Conservation (phyloP, 352 stramenopile genomes). For the Pythium phragmitis region DNA sequence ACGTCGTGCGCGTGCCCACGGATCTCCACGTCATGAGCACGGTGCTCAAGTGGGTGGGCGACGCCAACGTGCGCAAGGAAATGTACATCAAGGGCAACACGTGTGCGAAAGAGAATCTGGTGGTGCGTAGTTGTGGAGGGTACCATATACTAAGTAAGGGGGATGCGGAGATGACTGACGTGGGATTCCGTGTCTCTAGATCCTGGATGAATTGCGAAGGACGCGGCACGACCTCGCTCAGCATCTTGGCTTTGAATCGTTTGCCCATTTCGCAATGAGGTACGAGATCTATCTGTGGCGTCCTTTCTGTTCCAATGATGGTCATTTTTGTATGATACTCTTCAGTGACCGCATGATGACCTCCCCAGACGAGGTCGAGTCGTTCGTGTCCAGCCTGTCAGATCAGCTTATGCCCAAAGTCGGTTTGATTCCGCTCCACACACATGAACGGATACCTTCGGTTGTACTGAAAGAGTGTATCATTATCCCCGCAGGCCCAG, state of each 20-base stretch:
- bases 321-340: neutral
- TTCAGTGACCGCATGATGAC: constrained; percentile 86
- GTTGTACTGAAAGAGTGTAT: neutral
- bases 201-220: constrained; percentile 86
- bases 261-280: constrained; percentile 90
- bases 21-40: constrained; percentile 90
- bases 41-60: constrained; percentile 89
- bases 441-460: neutral
- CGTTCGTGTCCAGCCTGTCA: constrained; percentile 65
- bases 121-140: constrained; percentile 25
- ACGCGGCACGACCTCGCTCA: constrained; percentile 88
- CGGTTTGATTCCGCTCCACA: neutral
- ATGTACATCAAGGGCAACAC: constrained; percentile 91
- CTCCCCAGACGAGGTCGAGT: constrained; percentile 58
- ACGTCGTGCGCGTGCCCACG: constrained; percentile 66
- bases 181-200: constrained; percentile 23
- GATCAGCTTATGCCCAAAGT: constrained; percentile 75
- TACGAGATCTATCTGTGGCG: constrained; percentile 30
- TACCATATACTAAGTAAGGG: neutral
- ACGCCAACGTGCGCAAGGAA: constrained; percentile 73
- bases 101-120: constrained; percentile 69
- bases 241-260: constrained; percentile 89
- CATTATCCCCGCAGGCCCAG: constrained; percentile 33
- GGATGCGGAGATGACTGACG: neutral
- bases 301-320: neutral